Conservation (phyloP, 257 asterid genomes). For the Eustoma russellianum region DNA sequence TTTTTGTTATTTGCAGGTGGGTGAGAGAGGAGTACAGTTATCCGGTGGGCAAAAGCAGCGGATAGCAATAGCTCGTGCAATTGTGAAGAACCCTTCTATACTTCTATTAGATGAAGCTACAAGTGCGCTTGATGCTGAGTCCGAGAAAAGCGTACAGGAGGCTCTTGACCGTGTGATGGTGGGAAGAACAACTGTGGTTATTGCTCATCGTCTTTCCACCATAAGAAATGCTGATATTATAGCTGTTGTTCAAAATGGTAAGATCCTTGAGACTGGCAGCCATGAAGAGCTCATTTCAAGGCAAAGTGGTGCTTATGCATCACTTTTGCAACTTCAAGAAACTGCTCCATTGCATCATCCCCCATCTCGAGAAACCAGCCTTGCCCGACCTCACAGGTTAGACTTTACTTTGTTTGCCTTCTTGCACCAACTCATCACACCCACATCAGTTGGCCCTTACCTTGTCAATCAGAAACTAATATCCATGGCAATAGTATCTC, state of each 20-base stretch:
- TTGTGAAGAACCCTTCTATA: conserved; percentile 80
- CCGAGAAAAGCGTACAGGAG: conserved; percentile 90
- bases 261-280: conserved; percentile 73
- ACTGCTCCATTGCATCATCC: conserved; percentile 49
- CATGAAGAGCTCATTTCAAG: conserved; percentile 84
- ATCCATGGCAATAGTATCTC: too few species aligned
- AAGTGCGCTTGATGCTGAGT: conserved; percentile 96
- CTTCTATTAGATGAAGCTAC: conserved; percentile 95
- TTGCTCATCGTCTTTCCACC: conserved; percentile 92
- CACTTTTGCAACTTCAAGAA: conserved; percentile 86
- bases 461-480: too few species aligned
- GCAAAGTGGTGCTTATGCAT: conserved; percentile 67
- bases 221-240: conserved; percentile 79
- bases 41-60: conserved; percentile 98
- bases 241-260: conserved; percentile 78
- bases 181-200: conserved; percentile 80
- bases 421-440: too few species aligned
- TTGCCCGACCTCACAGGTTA: conserved; percentile 64
- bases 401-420: not conserved
- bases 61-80: conserved; percentile 85
- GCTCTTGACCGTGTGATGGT: conserved; percentile 97
- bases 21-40: conserved; percentile 95
- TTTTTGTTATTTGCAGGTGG: conserved; percentile 45
- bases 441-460: too few species aligned
- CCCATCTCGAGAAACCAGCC: conserved; percentile 56